Evolutionary conservation across 2,329 filamentous ascomycete genomes (phyloP).

Genomic region (Didymella glomerata): DNA sequence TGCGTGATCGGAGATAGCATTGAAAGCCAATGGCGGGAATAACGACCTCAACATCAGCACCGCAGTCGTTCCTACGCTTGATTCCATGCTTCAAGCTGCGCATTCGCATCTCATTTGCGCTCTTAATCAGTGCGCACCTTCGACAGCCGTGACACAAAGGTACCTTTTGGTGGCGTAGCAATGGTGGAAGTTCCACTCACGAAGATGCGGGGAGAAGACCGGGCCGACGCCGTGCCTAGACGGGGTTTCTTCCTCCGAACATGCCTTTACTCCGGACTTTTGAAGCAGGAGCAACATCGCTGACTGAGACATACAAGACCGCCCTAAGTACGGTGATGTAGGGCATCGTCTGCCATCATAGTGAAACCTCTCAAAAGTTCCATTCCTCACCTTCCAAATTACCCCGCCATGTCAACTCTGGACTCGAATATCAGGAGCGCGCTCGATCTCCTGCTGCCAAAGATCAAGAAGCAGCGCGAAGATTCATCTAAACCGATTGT

Average conservation of each 20-base stretch:
- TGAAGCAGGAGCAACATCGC: not conserved
- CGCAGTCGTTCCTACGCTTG: not conserved
- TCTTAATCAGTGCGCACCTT: not conserved
- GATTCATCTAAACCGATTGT: constrained; percentile 72
- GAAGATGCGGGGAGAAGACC: constrained; percentile 17
- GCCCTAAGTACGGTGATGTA: not conserved
- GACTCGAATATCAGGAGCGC: constrained; percentile 41
- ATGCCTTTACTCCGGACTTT: constrained; percentile 6
- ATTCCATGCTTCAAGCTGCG: not conserved
- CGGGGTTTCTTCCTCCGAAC: constrained; percentile 15
- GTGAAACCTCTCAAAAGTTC: not conserved
- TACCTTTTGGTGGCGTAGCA: not conserved
- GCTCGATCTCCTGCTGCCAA: constrained; percentile 41
- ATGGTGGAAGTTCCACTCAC: not conserved
- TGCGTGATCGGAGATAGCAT: constrained; percentile 15
- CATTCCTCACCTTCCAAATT: not conserved
- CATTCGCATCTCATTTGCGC: not conserved
- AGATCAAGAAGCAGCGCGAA: constrained; percentile 33
- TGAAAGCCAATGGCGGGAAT: constrained; percentile 1
- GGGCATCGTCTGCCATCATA: not conserved
- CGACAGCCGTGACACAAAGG: not conserved
- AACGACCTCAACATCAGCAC: not conserved
- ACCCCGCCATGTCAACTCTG: constrained; percentile 36
- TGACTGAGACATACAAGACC: not conserved
- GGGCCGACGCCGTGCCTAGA: constrained; percentile 11